Evolutionary conservation across 805 yeast species (phyloP), one percentile per base, ranked within the genome.

Genomic region (Spathaspora hagerdaliae): DNA sequence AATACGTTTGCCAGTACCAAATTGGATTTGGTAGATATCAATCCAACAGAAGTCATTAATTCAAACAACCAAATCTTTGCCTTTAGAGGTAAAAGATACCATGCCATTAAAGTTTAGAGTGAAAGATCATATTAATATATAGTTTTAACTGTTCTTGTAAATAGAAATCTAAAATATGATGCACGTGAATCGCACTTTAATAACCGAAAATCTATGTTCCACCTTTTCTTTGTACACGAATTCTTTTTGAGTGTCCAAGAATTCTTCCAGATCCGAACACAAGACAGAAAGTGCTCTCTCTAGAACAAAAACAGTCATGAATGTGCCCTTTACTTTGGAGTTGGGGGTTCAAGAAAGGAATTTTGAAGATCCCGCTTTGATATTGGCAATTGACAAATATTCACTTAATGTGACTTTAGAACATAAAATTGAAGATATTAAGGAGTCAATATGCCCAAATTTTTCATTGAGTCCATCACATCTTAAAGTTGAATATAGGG

Each of bases 31-130:
- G 94, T 91, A 57, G 98, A 92, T 63, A 68, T 81, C 51, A 82
- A 89, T 63, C 98, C 98, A 19, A 92, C 91, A 31, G 97, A 92
- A 62, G 87, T 89, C 12, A 92, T 85, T 74, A 96, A 87, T 71
- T 86, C 87, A 61, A 94, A 94, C 72, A 90, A 87, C 74, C 82
- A 83, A 60, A 68, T 94, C 45, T 91, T 89, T 65, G 99, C 92
- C 9, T 79, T 91, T 66, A 83, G 99, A 71, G 98, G 99, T 54
- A 94, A 92, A 76, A 81, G 99, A 63, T 94, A 94, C 69, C 97
- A 91, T 58, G 96, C 97, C 36, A 75, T 87, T 53, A 60, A 57
- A 41, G 58, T 39, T 15, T 39, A 14, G 26, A 15, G 24, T 19
- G 24, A 19, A n/a, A 9, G 32, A 9, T 9, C 12, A 29, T 29